Base-by-base conservation (phyloP, 108 stramenopile genomes). In the Fistulifera solaris region DNA sequence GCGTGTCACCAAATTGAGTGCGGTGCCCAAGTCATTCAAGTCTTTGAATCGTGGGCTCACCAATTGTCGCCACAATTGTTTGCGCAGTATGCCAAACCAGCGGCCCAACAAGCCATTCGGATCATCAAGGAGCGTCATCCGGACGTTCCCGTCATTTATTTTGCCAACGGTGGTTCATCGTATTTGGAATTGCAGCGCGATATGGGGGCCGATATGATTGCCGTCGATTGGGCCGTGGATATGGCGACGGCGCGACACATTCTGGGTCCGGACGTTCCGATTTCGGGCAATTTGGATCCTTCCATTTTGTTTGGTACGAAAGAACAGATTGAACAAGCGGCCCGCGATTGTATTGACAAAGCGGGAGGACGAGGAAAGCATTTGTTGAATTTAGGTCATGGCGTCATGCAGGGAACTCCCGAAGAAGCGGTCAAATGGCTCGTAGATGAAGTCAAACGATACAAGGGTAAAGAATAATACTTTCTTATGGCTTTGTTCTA, bases 31-130 rank as follows among this genome's bases (percentile, higher is more conserved):
- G 94, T 97, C 17, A 82, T 99, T 59, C 96, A 99, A 72, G 81
- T 99, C 2, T 99, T 99, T 71, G 98, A 99, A 73, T 83, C 80
- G 26, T 97, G 94, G 94, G 97, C 97, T 17, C 96, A 96, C 68
- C 96, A 97, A 57, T 49, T 97, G 43, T 71, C 70, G 31, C 95
- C 95, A 7, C 52, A 60, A 12, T 61, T 74, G 46, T 99, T 97
- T 72, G 80, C 76, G 49, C 38, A 67, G 25, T 98, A 84, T 61
- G 93, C 87, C 59, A 95, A 96, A 51, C 91, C 91, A 13, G 91
- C 91, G 18, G 78, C 85, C 0, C 72, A 94, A 63, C 80, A 81
- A 58, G 82, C 88, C 51, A 94, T 93, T 63, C 31, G 72, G 38
- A 93, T 92, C 49, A 81, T 96, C 62, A 94, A 95, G 65, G 74